Base-by-base conservation (phyloP, 495 filamentous ascomycete genomes). In the Hyphodiscus hymeniophilus region DNA sequence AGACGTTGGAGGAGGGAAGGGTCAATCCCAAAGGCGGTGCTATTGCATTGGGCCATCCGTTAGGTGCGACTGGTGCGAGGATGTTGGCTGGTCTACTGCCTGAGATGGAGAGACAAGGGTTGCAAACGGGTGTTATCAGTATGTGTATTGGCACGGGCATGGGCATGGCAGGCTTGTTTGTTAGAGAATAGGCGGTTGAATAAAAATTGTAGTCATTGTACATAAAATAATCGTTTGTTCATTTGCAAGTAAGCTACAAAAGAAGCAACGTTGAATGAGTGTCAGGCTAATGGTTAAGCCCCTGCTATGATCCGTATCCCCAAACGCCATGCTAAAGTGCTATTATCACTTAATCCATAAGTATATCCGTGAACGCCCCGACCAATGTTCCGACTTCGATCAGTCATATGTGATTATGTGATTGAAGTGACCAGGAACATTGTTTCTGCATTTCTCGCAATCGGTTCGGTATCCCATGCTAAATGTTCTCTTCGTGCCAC, bases 101-200 rank as follows among this genome's bases (percentile, higher is more conserved):
- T 17, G 83, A 87, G 65, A 50, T 80, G 67, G 73, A 76, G 65
- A 72, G 73, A 44, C 79, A 80, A 43, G 78, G 75, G 1, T 56
- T 85, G 62, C 70, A 85, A 60, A 68, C 85, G 23, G 84, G 84
- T 38, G 81, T 87, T 21, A 80, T 85, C 31, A 88, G 81, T 63
- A 89, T 94, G 87, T 94, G 88, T 65, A 80, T 94, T 55, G 88
- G 88, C 26, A 94, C 87, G 12, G 87, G 87, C n/a, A 90, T 90
- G 87, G 87, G 87, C 11, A 89, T 89, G 87, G 85, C 85, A 16
- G 84, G 84, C 21, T 71, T 91, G 60, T 88, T 90, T 71, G 84
- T 92, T 34, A 76, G 82, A 52, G 87, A 91, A 68, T 89, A 78
- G 66, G 34, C 2, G 3, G 18, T 17, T 32, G 30, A 32, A 32